Evolutionary conservation across 441 rosid species (phyloP), one percentile per base, ranked within the genome.

Genomic region (Cnidoscolus chayamansa): DNA sequence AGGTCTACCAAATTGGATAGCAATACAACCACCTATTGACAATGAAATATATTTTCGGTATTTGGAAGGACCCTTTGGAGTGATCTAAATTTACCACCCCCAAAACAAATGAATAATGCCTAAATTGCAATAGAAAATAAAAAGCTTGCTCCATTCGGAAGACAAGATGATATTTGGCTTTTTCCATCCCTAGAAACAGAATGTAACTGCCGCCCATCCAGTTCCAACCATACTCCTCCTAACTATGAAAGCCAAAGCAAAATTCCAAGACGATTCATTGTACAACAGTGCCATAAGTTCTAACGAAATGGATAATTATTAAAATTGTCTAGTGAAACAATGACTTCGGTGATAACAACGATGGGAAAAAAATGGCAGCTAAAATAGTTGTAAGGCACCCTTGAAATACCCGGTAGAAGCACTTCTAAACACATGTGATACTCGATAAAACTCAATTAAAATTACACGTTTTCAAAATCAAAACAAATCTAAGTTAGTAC

Each of bases 401-500:
- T 40, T 40, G 45, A 40, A 40, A 3, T 40, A 40, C 45, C 4
- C 45, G n/a, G 31, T 17, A 62, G n/a, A 53, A n/a, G 45, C 35
- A 17, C 50, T 17, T 54, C 3, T 25, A 53, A 68, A 12, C 32
- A 64, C 16, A 35, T 51, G 10, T 17, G 4, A 5, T 3, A 40
- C 45, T 0, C 19, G 19, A 2, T 16, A 16, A 2, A 16, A 15
- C n/a, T 53, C 8, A 30, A 10, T 59, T 10, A 25, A 30, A 59
- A 25, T 12, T 35, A 32, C 19, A 61, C 0, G 10, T 35, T 7
- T 31, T 51, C 31, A 4, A 32, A 51, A 16, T 15, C 48, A 16
- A n/a, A 51, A 20, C 17, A 30, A 60, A 45, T 20, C 0, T 17
- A 11, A 47, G 48, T 59, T 10, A 53, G 19, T 82, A 91, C 98